phyloP scores from a whole-genome alignment of 345 rosid species.

The Citrus medica region DNA sequence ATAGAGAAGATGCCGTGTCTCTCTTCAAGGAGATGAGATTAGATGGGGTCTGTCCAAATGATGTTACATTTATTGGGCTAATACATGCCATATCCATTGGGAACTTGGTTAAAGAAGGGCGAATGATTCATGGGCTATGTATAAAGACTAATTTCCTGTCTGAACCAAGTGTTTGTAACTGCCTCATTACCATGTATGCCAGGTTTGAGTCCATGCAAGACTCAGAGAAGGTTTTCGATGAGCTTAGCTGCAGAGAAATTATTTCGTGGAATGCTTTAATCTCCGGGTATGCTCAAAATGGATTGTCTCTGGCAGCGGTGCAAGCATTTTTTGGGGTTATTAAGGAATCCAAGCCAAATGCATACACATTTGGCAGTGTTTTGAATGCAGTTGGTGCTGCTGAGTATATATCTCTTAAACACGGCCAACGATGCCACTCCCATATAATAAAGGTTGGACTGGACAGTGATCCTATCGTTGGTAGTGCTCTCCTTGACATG shows the following conservation, averaged over 20 bases:
- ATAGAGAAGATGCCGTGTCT: slow-evolving; percentile 48
- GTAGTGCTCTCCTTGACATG: slow-evolving; percentile 87
- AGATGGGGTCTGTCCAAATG: slow-evolving; percentile 71
- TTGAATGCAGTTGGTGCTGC: slow-evolving; percentile 77
- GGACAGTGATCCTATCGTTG: slow-evolving; percentile 53
- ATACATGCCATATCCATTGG: slow-evolving; percentile 48
- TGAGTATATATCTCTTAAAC: slow-evolving; percentile 68
- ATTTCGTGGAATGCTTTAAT: slow-evolving; percentile 84
- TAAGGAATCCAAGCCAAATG: slow-evolving; percentile 52
- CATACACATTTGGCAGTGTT: slow-evolving; percentile 81
- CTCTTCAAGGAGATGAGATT: slow-evolving; percentile 63
- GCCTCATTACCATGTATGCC: slow-evolving; percentile 87
- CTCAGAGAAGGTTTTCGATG: slow-evolving; percentile 56
- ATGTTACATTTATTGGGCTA: slow-evolving; percentile 68
- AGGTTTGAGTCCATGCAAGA: slow-evolving; percentile 56
- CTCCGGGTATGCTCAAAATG: slow-evolving; percentile 76
- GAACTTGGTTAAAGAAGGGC: slow-evolving; percentile 50
- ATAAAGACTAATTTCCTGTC: slow-evolving; percentile 45
- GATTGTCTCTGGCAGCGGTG: slow-evolving; percentile 53
- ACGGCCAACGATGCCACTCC: slow-evolving; percentile 77
- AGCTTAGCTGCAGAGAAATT: slow-evolving; percentile 47
- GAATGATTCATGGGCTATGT: slow-evolving; percentile 61
- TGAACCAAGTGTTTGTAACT: slow-evolving; percentile 54
- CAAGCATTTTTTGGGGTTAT: slow-evolving; percentile 37
- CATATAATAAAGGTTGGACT: slow-evolving; percentile 60